Percentiles rank a stretch among this genome's conserved stretches.
phyloP scores from a whole-genome alignment of 768 basidiomycete species.

The Tulasnella sp. region DNA sequence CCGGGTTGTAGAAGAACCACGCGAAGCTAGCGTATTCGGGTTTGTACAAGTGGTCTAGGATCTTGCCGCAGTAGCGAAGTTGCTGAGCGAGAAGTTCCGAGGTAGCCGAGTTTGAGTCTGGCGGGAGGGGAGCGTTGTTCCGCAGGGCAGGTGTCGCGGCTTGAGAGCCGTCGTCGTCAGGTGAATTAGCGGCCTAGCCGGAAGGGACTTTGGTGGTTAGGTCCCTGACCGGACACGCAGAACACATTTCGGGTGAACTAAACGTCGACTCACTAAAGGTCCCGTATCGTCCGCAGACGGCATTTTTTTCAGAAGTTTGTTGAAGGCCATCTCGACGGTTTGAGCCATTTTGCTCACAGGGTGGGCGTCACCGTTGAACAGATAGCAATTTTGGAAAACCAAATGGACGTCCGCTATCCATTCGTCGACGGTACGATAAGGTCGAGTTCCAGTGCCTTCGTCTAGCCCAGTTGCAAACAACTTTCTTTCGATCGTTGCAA shows the following conservation, averaged over 20 bases:
- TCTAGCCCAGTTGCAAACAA: constrained; percentile 19
- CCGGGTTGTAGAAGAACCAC: constrained; percentile 31
- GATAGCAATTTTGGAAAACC: constrained; percentile 33
- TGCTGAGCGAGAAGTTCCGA: constrained; percentile 24
- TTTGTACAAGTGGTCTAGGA: constrained; percentile 26
- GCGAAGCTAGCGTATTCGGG: constrained; percentile 24
- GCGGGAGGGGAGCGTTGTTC: background rate
- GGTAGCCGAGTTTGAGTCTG: background rate
- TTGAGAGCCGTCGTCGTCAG: constrained; percentile 3
- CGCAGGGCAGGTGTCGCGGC: background rate
- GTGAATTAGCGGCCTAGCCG: background rate
- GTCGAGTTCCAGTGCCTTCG: background rate
- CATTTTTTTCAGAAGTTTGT: constrained; percentile 24
- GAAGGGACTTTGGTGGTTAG: background rate
- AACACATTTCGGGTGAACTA: background rate
- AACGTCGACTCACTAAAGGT: background rate
- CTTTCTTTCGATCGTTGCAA: constrained; percentile 32
- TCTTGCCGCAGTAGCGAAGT: constrained; percentile 26
- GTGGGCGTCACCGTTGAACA: constrained; percentile 32
- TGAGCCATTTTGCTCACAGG: constrained; percentile 25
- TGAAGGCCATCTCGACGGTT: constrained; percentile 25
- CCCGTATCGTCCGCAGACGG: constrained; percentile 23
- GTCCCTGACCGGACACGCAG: background rate
- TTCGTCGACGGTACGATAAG: constrained; percentile 26
- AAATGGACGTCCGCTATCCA: constrained; percentile 29